These are phyloP conservation scores for Globisporangium polare DNA, from an alignment of 352 stramenopile genomes.

Conservation along the genomic window DNA sequence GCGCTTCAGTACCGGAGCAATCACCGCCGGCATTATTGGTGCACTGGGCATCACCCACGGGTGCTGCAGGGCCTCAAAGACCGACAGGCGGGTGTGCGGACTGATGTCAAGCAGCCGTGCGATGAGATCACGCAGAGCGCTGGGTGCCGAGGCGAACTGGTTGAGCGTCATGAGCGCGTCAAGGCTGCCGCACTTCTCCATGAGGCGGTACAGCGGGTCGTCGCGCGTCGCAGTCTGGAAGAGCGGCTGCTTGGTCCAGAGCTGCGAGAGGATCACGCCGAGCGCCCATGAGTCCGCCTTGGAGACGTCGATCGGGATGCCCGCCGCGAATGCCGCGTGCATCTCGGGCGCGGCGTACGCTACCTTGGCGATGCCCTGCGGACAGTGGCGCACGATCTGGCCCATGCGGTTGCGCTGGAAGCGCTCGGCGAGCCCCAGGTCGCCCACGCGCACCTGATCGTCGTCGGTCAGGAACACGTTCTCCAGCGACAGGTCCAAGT, in stretches of 20 bases:
- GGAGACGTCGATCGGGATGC: slow-evolving; percentile 34
- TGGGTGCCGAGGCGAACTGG: slow-evolving; percentile 24
- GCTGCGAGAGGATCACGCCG: slow-evolving; percentile 61
- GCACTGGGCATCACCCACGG: slow-evolving; percentile 28
- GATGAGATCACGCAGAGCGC: slow-evolving; percentile 38
- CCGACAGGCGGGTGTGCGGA: slow-evolving; percentile 41
- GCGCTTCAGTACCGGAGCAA: slow-evolving; percentile 3
- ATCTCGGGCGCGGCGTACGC: slow-evolving; percentile 73
- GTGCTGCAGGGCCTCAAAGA: slow-evolving; percentile 46
- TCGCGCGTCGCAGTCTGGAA: slow-evolving; percentile 34
- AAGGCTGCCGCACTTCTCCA: slow-evolving; percentile 25
- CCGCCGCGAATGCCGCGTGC: slow-evolving; percentile 12
- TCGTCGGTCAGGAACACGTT: slow-evolving; percentile 90
- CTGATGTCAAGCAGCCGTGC: slow-evolving; percentile 44
- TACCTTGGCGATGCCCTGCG: slow-evolving; percentile 39
- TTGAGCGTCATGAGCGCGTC: slow-evolving; percentile 26
- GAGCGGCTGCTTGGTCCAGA: slow-evolving; percentile 63
- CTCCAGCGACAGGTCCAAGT: slow-evolving; percentile 94
- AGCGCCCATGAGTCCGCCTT: slow-evolving; percentile 72
- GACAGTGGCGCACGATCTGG: slow-evolving; percentile 18
- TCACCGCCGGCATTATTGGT: too few species aligned
- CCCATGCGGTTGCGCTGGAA: slow-evolving; percentile 24
- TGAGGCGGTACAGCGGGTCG: slow-evolving; percentile 46
- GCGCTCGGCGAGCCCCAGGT: slow-evolving; percentile 85
- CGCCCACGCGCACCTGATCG: slow-evolving; percentile 78